Evolutionary conservation across 2,329 filamentous ascomycete genomes (phyloP).

Genomic region (Magnaporthales sp.): DNA sequence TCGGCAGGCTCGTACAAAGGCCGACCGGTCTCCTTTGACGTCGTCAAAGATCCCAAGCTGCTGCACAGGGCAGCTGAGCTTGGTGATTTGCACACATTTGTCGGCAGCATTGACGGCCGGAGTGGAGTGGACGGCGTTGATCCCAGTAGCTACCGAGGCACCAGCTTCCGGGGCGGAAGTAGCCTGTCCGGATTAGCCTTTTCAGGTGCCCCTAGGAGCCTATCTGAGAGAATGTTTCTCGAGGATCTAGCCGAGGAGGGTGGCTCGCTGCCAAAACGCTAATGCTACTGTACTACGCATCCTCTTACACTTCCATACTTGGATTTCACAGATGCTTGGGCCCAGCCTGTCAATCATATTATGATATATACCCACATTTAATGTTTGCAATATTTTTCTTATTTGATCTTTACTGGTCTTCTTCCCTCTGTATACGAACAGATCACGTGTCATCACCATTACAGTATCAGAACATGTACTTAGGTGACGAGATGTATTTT

Average conservation of each 20-base stretch:
- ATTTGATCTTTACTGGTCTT: neutral
- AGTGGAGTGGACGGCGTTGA: conserved; percentile 19
- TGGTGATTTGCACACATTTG: conserved; percentile 28
- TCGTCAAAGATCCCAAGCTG: conserved; percentile 27
- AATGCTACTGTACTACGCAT: neutral
- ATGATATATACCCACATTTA: neutral
- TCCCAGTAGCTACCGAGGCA: conserved; percentile 9
- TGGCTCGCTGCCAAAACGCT: conserved; percentile 1
- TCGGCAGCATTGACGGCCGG: conserved; percentile 29
- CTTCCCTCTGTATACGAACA: neutral
- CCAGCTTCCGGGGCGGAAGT: conserved; percentile 19
- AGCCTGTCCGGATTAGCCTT: conserved; percentile 8
- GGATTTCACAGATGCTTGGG: neutral
- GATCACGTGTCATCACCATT: neutral
- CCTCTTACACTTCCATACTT: neutral
- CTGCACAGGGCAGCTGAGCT: conserved; percentile 28
- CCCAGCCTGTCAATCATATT: neutral
- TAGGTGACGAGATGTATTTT: neutral
- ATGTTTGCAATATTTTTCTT: neutral
- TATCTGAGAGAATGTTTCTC: conserved; percentile 22
- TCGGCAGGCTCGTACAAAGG: conserved; percentile 31
- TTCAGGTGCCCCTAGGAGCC: conserved; percentile 18
- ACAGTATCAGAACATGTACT: neutral
- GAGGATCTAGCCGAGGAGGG: conserved; percentile 11
- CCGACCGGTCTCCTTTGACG: conserved; percentile 24